Conservation (phyloP, 768 basidiomycete genomes). For the Gloeophyllum trabeum region DNA sequence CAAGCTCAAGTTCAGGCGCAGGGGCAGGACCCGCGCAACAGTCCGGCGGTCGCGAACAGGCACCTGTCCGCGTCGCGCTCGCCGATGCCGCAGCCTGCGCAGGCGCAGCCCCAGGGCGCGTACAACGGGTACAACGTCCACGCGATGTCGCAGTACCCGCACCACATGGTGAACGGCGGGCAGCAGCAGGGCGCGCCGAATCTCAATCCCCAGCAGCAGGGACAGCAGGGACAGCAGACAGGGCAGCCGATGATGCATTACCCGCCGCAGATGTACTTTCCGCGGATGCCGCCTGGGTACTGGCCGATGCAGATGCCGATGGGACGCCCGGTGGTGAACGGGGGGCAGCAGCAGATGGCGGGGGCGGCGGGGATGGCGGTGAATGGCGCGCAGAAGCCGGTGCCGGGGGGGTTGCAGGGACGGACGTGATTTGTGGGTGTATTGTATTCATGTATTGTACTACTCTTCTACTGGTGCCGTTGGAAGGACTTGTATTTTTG, state of each 20-base stretch:
- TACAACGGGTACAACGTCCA: too few species aligned
- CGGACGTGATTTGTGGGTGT: slow-evolving; percentile 5
- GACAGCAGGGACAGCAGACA: slow-evolving; percentile 1
- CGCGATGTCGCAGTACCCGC: too few species aligned
- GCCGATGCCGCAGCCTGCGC: too few species aligned
- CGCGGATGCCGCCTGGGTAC: slow-evolving; percentile 12
- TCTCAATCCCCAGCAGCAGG: slow-evolving; percentile 11
- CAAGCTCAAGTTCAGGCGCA: slow-evolving; percentile 11
- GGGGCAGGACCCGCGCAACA: background rate
- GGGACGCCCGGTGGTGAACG: slow-evolving; percentile 1
- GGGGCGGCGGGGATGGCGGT: slow-evolving; percentile 1
- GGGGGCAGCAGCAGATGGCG: slow-evolving; percentile 13
- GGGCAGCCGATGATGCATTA: slow-evolving; percentile 12
- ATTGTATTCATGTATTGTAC: slow-evolving; percentile 8
- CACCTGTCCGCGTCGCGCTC: too few species aligned
- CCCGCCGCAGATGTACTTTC: slow-evolving; percentile 12
- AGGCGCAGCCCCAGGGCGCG: too few species aligned
- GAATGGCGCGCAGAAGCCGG: slow-evolving; percentile 7
- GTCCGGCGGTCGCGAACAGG: too few species aligned
- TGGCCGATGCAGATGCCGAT: slow-evolving; percentile 7
- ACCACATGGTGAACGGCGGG: background rate
- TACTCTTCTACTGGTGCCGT: slow-evolving; percentile 2
- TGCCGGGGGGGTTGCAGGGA: slow-evolving; percentile 15
- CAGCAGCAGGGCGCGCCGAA: too few species aligned
- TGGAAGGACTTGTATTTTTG: too few species aligned